phyloP scores from a whole-genome alignment of 2,329 filamentous ascomycete species.

The Plenodomus biglobosus region DNA sequence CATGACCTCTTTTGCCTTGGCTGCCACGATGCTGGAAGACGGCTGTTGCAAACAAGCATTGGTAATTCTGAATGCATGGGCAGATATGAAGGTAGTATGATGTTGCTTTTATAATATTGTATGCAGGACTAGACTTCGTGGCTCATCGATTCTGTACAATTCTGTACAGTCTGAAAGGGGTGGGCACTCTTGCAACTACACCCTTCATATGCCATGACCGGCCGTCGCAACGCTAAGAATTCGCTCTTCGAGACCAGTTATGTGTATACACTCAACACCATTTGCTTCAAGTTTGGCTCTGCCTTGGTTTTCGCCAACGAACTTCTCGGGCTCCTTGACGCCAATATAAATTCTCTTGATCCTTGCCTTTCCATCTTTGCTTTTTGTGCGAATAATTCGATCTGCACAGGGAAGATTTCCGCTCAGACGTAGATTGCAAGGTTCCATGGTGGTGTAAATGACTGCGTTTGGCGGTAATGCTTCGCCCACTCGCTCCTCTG shows the following conservation, averaged over 20 bases:
- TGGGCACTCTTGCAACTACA: too few species aligned
- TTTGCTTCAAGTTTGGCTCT: constrained; percentile 67
- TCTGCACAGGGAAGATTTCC: constrained; percentile 78
- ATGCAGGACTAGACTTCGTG: too few species aligned
- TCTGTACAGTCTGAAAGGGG: too few species aligned
- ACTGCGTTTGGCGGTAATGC: constrained; percentile 58
- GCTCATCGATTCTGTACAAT: too few species aligned
- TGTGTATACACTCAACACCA: constrained; percentile 72
- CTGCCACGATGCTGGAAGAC: too few species aligned
- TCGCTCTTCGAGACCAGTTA: constrained; percentile 74
- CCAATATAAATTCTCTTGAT: constrained; percentile 84
- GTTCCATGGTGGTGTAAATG: constrained; percentile 93
- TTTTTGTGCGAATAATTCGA: constrained; percentile 63
- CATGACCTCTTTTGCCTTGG: too few species aligned
- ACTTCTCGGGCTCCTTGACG: constrained; percentile 84
- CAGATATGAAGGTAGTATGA: too few species aligned
- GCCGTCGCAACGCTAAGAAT: constrained; percentile 82
- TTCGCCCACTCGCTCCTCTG: constrained; percentile 58
- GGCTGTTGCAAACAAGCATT: too few species aligned
- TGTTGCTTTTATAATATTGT: too few species aligned
- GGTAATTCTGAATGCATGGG: too few species aligned
- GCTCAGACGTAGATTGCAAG: constrained; percentile 72
- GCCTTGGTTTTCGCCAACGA: constrained; percentile 80
- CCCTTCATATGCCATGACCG: constrained; percentile 60
- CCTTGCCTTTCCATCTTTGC: constrained; percentile 52